Evolutionary conservation across 805 yeast species (phyloP), one percentile per base, ranked within the genome.

Genomic region (Candida patagonica): DNA sequence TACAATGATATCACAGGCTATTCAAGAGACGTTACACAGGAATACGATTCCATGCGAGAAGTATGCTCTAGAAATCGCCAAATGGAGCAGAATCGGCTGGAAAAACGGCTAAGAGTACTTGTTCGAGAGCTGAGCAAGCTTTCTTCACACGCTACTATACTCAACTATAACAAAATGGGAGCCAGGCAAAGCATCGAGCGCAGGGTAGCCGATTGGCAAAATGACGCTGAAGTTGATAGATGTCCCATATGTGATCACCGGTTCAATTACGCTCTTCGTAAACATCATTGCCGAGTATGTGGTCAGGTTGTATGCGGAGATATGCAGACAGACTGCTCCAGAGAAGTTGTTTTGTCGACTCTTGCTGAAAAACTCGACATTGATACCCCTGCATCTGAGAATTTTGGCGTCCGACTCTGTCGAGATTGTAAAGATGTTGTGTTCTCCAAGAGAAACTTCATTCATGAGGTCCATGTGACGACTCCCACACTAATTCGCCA

Each of bases 281-380:
- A 80, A 48, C 97, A 92, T 56, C 98, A 89, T 57, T 92, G 98
- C 58, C 65, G 97, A 26, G 58, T 87, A 20, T 89, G 98, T 63
- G 97, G 97, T 0, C 54, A 60, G 21, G 74, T 82, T 1, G 84
- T 86, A 0, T 89, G 96, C 61, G 94, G 80, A 20, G 79, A 78
- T 48, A 50, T 57, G 38, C 61, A 44, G 36, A 70, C 66, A 6
- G 78, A 65, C 10, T 89, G 98, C 56, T 86, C 96, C 0, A 74
- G 77, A 54, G 74, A 76, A 41, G 78, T 85, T 0, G 84, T 84
- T 0, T 49, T 79, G 1, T 55, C 55, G 16, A 35, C 58, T 25
- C 45, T 61, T 27, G 55, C 56, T 6, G 48, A 42, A 17, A 57
- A 58, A 39, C 47, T 62, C 30, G 51, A 38, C 4, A 42, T 39